Base-by-base conservation (phyloP, 176 grass and related monocot genomes). In the Alloteropsis semialata region DNA sequence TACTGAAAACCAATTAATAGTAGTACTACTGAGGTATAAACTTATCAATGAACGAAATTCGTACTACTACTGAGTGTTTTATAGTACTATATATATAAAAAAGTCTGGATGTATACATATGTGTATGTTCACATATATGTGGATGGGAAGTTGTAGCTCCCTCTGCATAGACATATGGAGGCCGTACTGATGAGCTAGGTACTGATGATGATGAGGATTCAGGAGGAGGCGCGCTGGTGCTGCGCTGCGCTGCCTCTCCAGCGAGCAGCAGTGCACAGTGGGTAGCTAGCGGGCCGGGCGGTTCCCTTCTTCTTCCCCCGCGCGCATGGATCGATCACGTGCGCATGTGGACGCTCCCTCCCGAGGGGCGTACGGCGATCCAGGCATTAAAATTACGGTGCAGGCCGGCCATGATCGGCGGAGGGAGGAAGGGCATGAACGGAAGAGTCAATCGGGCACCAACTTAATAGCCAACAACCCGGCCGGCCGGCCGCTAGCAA, bases 331-430 rank as follows among this genome's bases (percentile, higher is more conserved):
- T 84, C 61, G 61, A 65, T 65, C 55, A 78, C 83, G 74, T 76
- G 82, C 34, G 25, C 82, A 32, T 84, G 60, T 72, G 84, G 27
- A 37, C 76, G 43, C 57, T 64, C 56, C 32, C 24, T n/a, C n/a
- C 57, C 69, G 70, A 51, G 42, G 69, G 69, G 43, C 27, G 56
- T 64, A 83, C 69, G 81, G 81, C 69, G 69, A 83, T 74, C 56
- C 45, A 63, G 7, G 30, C 69, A 51, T 63, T 74, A 21, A 83
- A 74, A 83, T 49, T 21, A 50, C 54, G 18, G 25, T 19, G 24
- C 54, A 13, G 55, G 30, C 45, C 1, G 13, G 10, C 63, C n/a
- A n/a, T n/a, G n/a, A n/a, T n/a, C 5, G n/a, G 27, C 30, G 32
- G 62, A 30, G 13, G 22, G n/a, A 9, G 3, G 22, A 22, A 21